Evolutionary conservation across 345 rosid genomes (phyloP), one percentile per base, ranked within the genome.

Genomic region (Gossypium rotundifolium): DNA sequence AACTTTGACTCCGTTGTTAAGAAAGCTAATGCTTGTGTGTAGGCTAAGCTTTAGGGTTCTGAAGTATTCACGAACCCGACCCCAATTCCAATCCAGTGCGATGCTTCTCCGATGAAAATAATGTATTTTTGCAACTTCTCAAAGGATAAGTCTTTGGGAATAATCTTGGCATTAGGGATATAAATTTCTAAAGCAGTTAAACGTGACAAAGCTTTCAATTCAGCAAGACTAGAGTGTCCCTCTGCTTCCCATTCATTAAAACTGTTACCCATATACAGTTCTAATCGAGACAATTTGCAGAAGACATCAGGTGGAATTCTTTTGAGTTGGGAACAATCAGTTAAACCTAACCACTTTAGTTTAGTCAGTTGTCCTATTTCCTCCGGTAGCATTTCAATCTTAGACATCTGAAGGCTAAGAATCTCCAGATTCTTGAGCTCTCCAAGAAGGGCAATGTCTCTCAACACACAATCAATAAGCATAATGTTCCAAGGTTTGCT

Each of bases 311-410:
- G 40, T 33, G 40, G 40, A 1, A 33, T 33, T 33, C 40, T 33
- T 4, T 33, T 33, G 7, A 33, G 40, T 33, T 33, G 1, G 40
- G 40, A 5, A 33, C 40, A 33, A 33, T 33, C 7, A 33, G 1
- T 48, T 46, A 81, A 65, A 27, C 68, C 65, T 22, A 77, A 69
- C n/a, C 65, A 16, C 60, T 69, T 74, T 14, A 84, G 13, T 4
- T n/a, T 10, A 0, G 48, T 77, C 65, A 29, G 38, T 29, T 29
- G 38, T 33, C 40, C 40, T 33, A 33, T 33, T 33, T 33, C 40
- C 40, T 33, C 46, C 0, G 87, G 82, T 55, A 84, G 2, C 2
- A 18, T n/a, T 11, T 54, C 25, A 0, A 78, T 67, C 27, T 44
- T 7, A 20, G 81, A 79, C 6, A 4, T 0, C 0, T 0, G 0